Evolutionary conservation across 331 rosid species (phyloP), one percentile per base, ranked within the genome.

Genomic region (Rosa hybrid): DNA sequence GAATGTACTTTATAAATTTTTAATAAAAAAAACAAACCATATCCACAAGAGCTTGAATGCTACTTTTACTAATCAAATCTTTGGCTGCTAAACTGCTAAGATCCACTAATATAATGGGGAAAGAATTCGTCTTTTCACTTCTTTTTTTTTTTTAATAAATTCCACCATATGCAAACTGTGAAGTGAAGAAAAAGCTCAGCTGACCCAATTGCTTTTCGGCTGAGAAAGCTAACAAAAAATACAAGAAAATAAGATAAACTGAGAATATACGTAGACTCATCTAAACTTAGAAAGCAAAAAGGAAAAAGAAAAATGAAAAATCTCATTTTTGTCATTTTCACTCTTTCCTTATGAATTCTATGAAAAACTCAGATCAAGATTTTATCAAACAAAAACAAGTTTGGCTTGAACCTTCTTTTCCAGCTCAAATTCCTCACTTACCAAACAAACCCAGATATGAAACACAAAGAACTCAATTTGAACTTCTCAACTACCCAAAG

Each of bases 141-240:
- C 1, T 0, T 4, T 27, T 18, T 7, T 27, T 63, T 57, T 18
- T 11, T 45, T 1, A 45, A 17, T 25, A 63, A 53, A 48, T 69
- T 79, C 56, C 59, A 74, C 54, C 30, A 17, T 53, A 20, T 71
- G 63, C 72, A 51, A 5, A 69, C n/a, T 30, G 23, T 25, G 68
- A 79, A 27, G 73, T 25, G 65, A 48, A 64, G 39, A 48, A 46
- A 23, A 21, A 27, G 56, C 54, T 34, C 39, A 34, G 39, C 4
- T 71, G 54, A 49, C 17, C 75, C 84, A 62, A 64, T 60, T 51
- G 81, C 39, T 75, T 74, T 64, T 64, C 68, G 45, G 49, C 27
- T 25, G 25, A 73, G 77, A 76, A 74, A 78, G 59, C 42, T 23
- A 48, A 65, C n/a, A 27, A 3, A 34, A 65, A 18, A 3, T 57